A percentile compares a stretch with the other conserved stretches of the same genome.
Evolutionary conservation across 768 basidiomycete species (phyloP).

Genomic region (Cyathus striatus): DNA sequence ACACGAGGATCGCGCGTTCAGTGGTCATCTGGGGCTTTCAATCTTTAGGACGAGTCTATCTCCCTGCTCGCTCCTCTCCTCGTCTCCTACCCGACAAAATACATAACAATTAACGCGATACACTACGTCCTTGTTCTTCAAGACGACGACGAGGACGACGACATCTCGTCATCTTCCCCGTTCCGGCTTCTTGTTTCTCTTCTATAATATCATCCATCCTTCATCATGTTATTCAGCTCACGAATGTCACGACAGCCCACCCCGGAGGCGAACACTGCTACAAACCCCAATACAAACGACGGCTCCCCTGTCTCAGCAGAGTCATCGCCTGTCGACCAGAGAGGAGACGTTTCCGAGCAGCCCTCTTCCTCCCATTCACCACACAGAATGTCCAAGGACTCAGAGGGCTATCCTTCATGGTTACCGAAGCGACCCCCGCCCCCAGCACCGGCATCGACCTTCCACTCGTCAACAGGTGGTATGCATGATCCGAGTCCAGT

Average conservation of each 20-base stretch:
- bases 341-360: conserved; percentile 10
- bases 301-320: neutral
- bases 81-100: conserved; percentile 10
- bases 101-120: conserved; percentile 26
- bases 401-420: conserved; percentile 81
- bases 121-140: conserved; percentile 5
- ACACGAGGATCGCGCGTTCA: conserved; percentile 43
- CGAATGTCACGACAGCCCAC: conserved; percentile 33
- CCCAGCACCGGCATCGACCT: conserved; percentile 68
- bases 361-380: conserved; percentile 25
- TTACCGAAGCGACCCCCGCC: conserved; percentile 74
- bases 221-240: conserved; percentile 21
- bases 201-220: conserved; percentile 1
- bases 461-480: conserved; percentile 50
- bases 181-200: neutral
- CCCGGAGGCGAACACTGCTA: conserved; percentile 12
- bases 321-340: neutral
- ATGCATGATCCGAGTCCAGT: conserved; percentile 22
- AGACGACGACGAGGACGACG: neutral
- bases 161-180: too few species aligned
- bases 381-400: conserved; percentile 34
- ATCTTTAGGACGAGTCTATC: too few species aligned
- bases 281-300: conserved; percentile 13
- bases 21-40: neutral
- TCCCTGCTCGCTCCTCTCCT: neutral